phyloP scores from a whole-genome alignment of 2,329 filamentous ascomycete genomes.

The Corinectria fuckeliana region DNA sequence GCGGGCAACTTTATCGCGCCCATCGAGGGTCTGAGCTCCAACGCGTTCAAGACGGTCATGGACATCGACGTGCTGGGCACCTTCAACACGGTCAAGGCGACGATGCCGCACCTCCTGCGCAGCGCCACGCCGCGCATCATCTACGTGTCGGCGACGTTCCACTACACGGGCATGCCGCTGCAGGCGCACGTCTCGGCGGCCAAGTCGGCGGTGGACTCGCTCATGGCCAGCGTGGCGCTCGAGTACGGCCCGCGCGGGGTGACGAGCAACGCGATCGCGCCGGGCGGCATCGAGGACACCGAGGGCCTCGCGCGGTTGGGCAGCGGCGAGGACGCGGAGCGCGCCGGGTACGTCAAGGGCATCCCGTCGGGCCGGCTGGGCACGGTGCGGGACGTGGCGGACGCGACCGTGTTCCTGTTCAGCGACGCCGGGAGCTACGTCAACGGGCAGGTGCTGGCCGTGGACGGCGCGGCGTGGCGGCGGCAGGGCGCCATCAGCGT shows the following conservation, averaged over 20 bases:
- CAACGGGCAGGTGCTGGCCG: slow-evolving; percentile 81
- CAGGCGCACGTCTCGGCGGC: slow-evolving; percentile 91
- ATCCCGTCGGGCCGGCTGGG: slow-evolving; percentile 82
- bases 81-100: slow-evolving; percentile 94
- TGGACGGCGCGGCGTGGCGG: slow-evolving; percentile 68
- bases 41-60: slow-evolving; percentile 94
- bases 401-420: slow-evolving; percentile 90
- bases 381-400: slow-evolving; percentile 84
- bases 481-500: slow-evolving; percentile 54
- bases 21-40: slow-evolving; percentile 79
- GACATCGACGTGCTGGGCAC: slow-evolving; percentile 95
- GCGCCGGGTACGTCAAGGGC: slow-evolving; percentile 44
- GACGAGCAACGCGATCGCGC: slow-evolving; percentile 87
- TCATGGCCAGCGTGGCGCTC: slow-evolving; percentile 79
- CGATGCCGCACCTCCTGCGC: slow-evolving; percentile 78
- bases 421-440: slow-evolving; percentile 86
- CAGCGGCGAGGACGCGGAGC: slow-evolving; percentile 45
- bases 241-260: slow-evolving; percentile 90
- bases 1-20: slow-evolving; percentile 95
- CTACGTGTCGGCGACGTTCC: slow-evolving; percentile 88
- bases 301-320: slow-evolving; percentile 76
- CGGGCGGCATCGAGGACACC: slow-evolving; percentile 84
- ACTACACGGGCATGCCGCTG: slow-evolving; percentile 85
- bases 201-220: slow-evolving; percentile 88
- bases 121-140: slow-evolving; percentile 84